phyloP scores from a whole-genome alignment of 305 asterid genomes.

The Coffea humblotiana region DNA sequence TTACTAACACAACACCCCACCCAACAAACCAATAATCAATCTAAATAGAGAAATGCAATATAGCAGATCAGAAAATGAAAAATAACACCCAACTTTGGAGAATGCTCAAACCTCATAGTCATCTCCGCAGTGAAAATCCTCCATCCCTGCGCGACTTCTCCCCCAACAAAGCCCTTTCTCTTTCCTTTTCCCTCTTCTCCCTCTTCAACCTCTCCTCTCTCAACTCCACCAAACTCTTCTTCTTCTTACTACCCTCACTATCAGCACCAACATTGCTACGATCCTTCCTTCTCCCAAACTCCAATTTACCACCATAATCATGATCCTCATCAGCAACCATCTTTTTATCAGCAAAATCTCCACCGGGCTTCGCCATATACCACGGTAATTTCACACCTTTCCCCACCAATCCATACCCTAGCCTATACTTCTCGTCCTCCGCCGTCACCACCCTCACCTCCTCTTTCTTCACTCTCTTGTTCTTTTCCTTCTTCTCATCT shows the following conservation, averaged over 20 bases:
- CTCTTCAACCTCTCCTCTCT: conserved; percentile 87
- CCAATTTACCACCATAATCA: conserved; percentile 12
- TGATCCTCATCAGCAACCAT: conserved; percentile 37
- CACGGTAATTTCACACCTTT: conserved; percentile 94
- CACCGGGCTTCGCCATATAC: conserved; percentile 67
- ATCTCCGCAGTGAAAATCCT: conserved; percentile 64
- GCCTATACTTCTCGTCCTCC: conserved; percentile 78
- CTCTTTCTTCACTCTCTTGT: conserved; percentile 48
- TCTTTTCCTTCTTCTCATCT: conserved; percentile 28
- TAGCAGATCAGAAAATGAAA: neutral
- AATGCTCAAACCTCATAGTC: conserved; percentile 21
- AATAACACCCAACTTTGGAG: neutral
- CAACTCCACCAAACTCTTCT: conserved; percentile 81
- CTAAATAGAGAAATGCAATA: neutral
- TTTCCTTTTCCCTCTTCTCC: conserved; percentile 70
- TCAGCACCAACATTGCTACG: neutral
- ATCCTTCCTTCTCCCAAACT: conserved; percentile 17
- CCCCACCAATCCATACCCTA: conserved; percentile 91
- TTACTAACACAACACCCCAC: neutral
- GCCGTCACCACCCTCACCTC: conserved; percentile 78
- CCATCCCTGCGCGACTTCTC: conserved; percentile 51
- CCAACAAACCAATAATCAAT: neutral
- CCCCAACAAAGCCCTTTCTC: conserved; percentile 68
- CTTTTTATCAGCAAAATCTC: conserved; percentile 27
- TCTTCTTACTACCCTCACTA: conserved; percentile 39